Evolutionary conservation across 1,284 basidiomycete genomes (phyloP).

Genomic region (Phylloboletellus chloephorus): DNA sequence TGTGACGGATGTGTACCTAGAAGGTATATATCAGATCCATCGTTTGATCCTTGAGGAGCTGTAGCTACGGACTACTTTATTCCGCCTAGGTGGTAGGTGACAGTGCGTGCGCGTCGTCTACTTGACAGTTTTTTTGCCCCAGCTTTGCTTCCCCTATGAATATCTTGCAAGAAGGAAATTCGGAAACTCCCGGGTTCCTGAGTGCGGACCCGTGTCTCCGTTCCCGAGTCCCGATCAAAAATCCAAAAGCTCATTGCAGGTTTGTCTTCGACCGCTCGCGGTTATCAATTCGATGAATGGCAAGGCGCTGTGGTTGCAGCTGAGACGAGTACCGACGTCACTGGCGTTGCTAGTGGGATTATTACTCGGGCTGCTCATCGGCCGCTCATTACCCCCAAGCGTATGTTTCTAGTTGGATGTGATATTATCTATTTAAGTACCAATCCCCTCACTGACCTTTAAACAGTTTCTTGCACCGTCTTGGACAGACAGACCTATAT

Average conservation of each 20-base stretch:
- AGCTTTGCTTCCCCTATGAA: too few species aligned
- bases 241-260: not conserved
- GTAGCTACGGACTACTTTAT: too few species aligned
- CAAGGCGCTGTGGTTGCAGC: constrained; percentile 22
- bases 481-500: constrained; percentile 53
- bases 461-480: constrained; percentile 27
- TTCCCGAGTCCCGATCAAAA: not conserved
- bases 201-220: too few species aligned
- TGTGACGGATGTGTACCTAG: too few species aligned
- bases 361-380: constrained; percentile 58
- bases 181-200: too few species aligned
- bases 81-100: too few species aligned
- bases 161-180: too few species aligned
- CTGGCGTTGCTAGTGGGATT: constrained; percentile 60
- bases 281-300: constrained; percentile 23
- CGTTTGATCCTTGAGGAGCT: too few species aligned
- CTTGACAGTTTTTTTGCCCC: too few species aligned
- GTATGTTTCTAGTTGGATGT: constrained; percentile 33
- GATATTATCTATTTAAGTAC: not conserved
- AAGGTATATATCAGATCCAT: too few species aligned
- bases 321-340: constrained; percentile 43
- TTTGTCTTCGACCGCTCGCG: not conserved
- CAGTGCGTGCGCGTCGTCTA: too few species aligned
- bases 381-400: constrained; percentile 46
- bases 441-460: constrained; percentile 4